Percentiles rank a stretch among this genome's conserved stretches.
Conservation (phyloP, 352 stramenopile genomes). For the Phytophthora pseudosyringae region DNA sequence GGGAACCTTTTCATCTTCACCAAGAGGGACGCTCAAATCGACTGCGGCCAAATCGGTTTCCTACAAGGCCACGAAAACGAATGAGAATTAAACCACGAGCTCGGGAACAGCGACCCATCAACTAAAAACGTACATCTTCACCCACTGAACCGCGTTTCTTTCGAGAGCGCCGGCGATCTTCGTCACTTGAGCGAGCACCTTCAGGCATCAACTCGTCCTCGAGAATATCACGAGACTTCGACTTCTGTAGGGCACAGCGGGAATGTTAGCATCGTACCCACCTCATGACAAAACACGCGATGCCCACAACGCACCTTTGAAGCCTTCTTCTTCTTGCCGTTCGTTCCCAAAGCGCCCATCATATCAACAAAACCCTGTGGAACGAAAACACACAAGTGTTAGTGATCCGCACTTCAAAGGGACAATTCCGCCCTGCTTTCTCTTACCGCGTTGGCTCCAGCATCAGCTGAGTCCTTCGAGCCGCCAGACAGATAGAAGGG, state of each 20-base stretch:
- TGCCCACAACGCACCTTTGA: slow-evolving; percentile 48
- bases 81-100: background rate
- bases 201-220: slow-evolving; percentile 85
- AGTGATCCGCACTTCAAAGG: background rate
- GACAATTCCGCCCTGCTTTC: background rate
- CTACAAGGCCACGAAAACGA: slow-evolving; percentile 26
- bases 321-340: slow-evolving; percentile 71
- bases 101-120: background rate
- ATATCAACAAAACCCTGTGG: slow-evolving; percentile 76
- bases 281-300: background rate
- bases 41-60: slow-evolving; percentile 76
- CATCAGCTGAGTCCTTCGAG: slow-evolving; percentile 36
- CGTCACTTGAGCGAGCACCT: slow-evolving; percentile 69
- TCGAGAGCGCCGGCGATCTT: slow-evolving; percentile 57
- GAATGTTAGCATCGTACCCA: slow-evolving; percentile 2
- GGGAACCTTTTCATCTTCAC: slow-evolving; percentile 77
- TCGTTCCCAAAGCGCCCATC: slow-evolving; percentile 75
- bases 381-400: slow-evolving; percentile 13
- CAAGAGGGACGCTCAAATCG: slow-evolving; percentile 79
- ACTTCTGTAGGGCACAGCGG: slow-evolving; percentile 27
- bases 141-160: slow-evolving; percentile 52
- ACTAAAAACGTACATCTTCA: slow-evolving; percentile 43
- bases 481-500: slow-evolving; percentile 79
- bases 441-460: slow-evolving; percentile 42
- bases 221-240: slow-evolving; percentile 62